A percentile compares a stretch with the other conserved stretches of the same genome.
Evolutionary conservation across 345 rosid species (phyloP).

Genomic region (Hibiscus tridactylites): DNA sequence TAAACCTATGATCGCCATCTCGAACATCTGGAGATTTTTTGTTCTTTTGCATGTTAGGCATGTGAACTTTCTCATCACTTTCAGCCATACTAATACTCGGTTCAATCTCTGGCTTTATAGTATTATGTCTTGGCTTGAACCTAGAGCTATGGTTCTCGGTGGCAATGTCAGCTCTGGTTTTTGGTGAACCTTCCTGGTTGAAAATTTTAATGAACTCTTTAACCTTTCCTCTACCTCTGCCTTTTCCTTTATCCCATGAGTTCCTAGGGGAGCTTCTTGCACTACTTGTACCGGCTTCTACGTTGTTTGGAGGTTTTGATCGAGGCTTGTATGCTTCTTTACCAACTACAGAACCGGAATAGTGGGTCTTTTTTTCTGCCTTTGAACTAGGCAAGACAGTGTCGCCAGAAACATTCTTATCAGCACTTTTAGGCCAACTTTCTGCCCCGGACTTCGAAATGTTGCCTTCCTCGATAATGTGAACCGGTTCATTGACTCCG

Average conservation of each 20-base stretch:
- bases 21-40: slow-evolving; percentile 18
- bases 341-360: neutral
- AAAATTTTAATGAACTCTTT: slow-evolving; percentile 69
- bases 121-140: slow-evolving; percentile 26
- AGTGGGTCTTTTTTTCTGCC: too few species aligned
- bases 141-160: slow-evolving; percentile 35
- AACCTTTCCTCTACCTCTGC: slow-evolving; percentile 49
- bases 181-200: slow-evolving; percentile 47
- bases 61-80: slow-evolving; percentile 19
- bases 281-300: slow-evolving; percentile 24
- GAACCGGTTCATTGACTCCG: slow-evolving; percentile 4
- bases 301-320: slow-evolving; percentile 24
- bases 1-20: slow-evolving; percentile 9
- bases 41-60: slow-evolving; percentile 14
- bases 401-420: neutral
- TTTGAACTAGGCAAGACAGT: neutral
- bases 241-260: slow-evolving; percentile 28
- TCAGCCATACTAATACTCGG: slow-evolving; percentile 15
- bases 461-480: slow-evolving; percentile 14
- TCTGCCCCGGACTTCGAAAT: slow-evolving; percentile 2
- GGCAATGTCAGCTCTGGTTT: slow-evolving; percentile 17
- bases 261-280: slow-evolving; percentile 20
- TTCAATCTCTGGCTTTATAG: slow-evolving; percentile 13
- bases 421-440: neutral
- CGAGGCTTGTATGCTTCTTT: slow-evolving; percentile 23